Percentiles rank a stretch among this genome's conserved stretches.
phyloP scores from a whole-genome alignment of 345 rosid genomes.

The Citrus inodora region DNA sequence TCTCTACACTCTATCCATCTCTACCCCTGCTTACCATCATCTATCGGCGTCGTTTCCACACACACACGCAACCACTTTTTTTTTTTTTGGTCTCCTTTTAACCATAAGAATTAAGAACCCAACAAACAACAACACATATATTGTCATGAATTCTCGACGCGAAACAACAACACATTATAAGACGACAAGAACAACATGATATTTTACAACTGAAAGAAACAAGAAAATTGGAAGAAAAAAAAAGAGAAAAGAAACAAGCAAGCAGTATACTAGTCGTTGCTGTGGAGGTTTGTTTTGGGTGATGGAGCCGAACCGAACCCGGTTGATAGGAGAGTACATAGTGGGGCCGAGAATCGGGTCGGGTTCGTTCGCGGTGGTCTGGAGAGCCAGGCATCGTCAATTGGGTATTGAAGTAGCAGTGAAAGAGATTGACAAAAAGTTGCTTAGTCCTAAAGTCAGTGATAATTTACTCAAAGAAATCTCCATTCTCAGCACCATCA shows the following conservation, averaged over 20 bases:
- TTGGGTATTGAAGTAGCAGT: conserved; percentile 58
- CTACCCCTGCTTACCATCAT: neutral
- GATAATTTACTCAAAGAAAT: conserved; percentile 71
- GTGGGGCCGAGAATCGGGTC: conserved; percentile 68
- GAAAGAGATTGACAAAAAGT: conserved; percentile 74
- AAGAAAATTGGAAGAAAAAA: neutral
- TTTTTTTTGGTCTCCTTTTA: no score
- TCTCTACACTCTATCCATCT: neutral
- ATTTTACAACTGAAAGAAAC: neutral
- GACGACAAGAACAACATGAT: neutral
- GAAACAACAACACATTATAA: neutral
- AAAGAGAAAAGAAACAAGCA: no score
- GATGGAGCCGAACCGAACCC: conserved; percentile 46
- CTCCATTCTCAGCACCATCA: conserved; percentile 68
- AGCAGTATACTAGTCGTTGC: neutral
- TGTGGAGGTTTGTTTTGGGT: conserved; percentile 6
- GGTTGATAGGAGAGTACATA: conserved; percentile 60
- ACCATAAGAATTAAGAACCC: neutral
- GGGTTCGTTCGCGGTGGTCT: conserved; percentile 80
- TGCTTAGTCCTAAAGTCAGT: conserved; percentile 55
- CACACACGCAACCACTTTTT: neutral
- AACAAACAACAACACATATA: neutral
- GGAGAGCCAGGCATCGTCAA: conserved; percentile 55
- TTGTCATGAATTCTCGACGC: neutral
- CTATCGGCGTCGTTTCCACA: conserved; percentile 37